These are phyloP conservation scores for Adansonia gregorii DNA, from an alignment of 441 rosid genomes.

Conservation along the genomic window DNA sequence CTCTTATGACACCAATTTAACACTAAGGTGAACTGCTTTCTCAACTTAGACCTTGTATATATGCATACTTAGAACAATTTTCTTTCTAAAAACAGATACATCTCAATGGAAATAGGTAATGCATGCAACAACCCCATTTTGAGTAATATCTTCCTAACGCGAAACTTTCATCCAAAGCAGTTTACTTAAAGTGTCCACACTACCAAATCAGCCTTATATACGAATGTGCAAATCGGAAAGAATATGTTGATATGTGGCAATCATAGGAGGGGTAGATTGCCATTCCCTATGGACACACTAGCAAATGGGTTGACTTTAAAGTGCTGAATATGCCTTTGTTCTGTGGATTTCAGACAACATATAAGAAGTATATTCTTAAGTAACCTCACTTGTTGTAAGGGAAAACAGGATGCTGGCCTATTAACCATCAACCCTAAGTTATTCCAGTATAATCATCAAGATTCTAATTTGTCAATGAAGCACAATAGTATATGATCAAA, in stretches of 20 bases:
- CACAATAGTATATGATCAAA: constrained; percentile 1
- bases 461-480: neutral
- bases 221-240: neutral
- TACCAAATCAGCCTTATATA: neutral
- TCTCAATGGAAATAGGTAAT: neutral
- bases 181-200: neutral
- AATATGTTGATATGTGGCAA: neutral
- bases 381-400: neutral
- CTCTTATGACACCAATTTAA: constrained; percentile 86
- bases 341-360: constrained; percentile 5
- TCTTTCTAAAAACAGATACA: neutral
- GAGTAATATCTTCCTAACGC: neutral
- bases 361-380: neutral
- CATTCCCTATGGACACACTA: neutral
- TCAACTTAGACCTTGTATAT: constrained; percentile 2
- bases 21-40: constrained; percentile 63
- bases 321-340: neutral
- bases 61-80: neutral
- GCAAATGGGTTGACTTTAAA: neutral
- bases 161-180: neutral
- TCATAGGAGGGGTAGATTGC: neutral
- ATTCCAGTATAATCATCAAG: neutral
- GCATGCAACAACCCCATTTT: neutral
- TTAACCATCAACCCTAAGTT: neutral
- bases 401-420: constrained; percentile 9